These are phyloP conservation scores for Naganishia cerealis DNA, from an alignment of 1,284 basidiomycete genomes.

Conservation along the genomic window DNA sequence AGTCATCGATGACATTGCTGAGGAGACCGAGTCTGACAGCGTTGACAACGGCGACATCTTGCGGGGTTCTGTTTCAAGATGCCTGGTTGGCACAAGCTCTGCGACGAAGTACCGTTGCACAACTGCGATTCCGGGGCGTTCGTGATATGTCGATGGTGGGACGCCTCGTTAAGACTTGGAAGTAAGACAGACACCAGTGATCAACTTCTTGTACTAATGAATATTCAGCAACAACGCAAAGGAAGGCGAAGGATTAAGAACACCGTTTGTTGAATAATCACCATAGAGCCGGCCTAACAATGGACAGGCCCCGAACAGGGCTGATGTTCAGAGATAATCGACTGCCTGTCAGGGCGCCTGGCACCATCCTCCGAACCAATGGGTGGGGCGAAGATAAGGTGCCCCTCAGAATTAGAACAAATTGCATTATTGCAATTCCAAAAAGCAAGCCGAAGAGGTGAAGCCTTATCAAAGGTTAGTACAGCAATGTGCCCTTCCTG, in stretches of 20 bases:
- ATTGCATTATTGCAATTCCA: conserved; percentile 11
- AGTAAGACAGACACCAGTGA: neutral
- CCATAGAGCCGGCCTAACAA: neutral
- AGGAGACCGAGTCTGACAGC: conserved; percentile 6
- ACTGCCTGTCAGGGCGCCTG: neutral
- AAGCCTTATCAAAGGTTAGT: conserved; percentile 5
- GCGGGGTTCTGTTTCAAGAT: neutral
- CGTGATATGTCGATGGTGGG: neutral
- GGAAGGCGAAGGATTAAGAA: neutral
- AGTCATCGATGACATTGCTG: conserved; percentile 12
- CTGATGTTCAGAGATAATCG: neutral
- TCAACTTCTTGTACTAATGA: neutral
- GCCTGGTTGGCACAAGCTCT: too few relatives aligned
- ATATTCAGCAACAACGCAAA: neutral
- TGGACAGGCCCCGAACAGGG: neutral
- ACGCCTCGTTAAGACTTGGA: neutral
- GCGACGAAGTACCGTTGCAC: neutral
- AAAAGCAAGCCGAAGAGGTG: neutral
- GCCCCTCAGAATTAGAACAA: neutral
- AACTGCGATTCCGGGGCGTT: neutral
- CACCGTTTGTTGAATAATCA: neutral
- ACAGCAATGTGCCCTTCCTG: neutral
- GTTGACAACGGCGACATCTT: neutral
- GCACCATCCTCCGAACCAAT: neutral
- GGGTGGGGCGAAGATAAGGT: conserved; percentile 7